These are phyloP conservation scores for Gamarada debralockiae DNA, from an alignment of 495 filamentous ascomycete species.

Conservation along the genomic window DNA sequence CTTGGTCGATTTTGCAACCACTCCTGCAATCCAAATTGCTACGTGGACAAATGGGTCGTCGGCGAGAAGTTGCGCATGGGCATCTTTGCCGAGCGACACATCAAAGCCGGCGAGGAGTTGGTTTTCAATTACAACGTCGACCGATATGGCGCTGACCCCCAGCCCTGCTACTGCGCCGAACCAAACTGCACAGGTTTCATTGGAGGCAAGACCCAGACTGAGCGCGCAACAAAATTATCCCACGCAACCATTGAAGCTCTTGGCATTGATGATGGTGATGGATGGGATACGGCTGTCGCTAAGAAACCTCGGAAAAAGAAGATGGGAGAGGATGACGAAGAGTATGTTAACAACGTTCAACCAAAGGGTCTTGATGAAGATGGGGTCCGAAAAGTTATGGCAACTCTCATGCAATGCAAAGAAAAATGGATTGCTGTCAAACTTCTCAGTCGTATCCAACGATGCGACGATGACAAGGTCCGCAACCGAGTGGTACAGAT, in stretches of 20 bases:
- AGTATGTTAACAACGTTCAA: slow-evolving; percentile 89
- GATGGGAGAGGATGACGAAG: slow-evolving; percentile 90
- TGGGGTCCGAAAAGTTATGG: slow-evolving; percentile 96
- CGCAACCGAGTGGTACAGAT: slow-evolving; percentile 87
- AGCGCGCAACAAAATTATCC: slow-evolving; percentile 88
- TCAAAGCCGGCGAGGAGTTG: slow-evolving; percentile 88
- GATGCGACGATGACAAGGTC: slow-evolving; percentile 84
- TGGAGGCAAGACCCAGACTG: slow-evolving; percentile 95
- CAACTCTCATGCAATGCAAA: slow-evolving; percentile 95
- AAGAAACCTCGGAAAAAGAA: slow-evolving; percentile 93
- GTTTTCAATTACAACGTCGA: slow-evolving; percentile 99
- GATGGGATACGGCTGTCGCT: slow-evolving; percentile 84
- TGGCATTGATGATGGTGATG: slow-evolving; percentile 89
- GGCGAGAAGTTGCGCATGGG: slow-evolving; percentile 99
- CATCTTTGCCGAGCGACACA: slow-evolving; percentile 87
- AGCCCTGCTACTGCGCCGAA: slow-evolving; percentile 95
- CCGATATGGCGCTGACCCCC: slow-evolving; percentile 92
- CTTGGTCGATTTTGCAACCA: slow-evolving; percentile 98
- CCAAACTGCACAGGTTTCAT: slow-evolving; percentile 95
- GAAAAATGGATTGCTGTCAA: slow-evolving; percentile 99
- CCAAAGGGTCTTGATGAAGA: slow-evolving; percentile 80
- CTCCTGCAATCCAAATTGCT: slow-evolving; percentile 98
- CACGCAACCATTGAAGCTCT: slow-evolving; percentile 90
- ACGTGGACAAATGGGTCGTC: slow-evolving; percentile 99
- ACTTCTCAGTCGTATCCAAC: slow-evolving; percentile 83